Evolutionary conservation across 805 yeast genomes (phyloP), one percentile per base, ranked within the genome.

Genomic region (Metschnikowia borealis): DNA sequence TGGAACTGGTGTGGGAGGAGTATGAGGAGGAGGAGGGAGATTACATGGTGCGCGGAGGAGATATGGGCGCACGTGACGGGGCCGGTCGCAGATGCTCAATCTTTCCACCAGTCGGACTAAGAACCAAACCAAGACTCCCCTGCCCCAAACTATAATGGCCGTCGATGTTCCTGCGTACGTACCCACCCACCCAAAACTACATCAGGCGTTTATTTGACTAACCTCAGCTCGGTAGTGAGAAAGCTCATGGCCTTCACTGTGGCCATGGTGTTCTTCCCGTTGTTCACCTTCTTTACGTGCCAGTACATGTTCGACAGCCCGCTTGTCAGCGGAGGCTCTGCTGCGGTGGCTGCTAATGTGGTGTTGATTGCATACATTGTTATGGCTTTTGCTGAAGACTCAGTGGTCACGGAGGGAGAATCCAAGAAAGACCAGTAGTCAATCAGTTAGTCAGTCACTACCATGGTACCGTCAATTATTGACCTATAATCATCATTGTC

Each of bases 241-340:
- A 87, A 87, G 67, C 78, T 87, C 51, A 75, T 86, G 67, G 75
- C 84, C 59, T 87, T 84, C 74, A 87, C 95, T 13, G 85, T 76
- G 5, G 83, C 87, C 51, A 87, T 87, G 94, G 81, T 87, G 47
- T 67, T 79, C 21, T 74, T 82, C 44, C 95, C 95, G 21, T 60
- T 87, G 54, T 47, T 77, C 26, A 71, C 85, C 1, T 87, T 87
- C 66, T 87, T 87, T 63, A 53, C 68, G 1, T 64, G 75, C 14
- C 84, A 81, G 56, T 75, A 74, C 57, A 50, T 73, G 17, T 66
- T 69, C 51, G 74, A 71, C 43, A 86, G 80, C 59, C 79, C 90
- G 1, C 66, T 87, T 13, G 69, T 84, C 11, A 83, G 89, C 46
- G 95, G 95, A 38, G 94, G 94, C 2, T 62, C 83, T n/a, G 89